Percentiles rank a stretch among this genome's conserved stretches.
phyloP scores from a whole-genome alignment of 2,329 filamentous ascomycete genomes.

The Ceratocystis destructans region DNA sequence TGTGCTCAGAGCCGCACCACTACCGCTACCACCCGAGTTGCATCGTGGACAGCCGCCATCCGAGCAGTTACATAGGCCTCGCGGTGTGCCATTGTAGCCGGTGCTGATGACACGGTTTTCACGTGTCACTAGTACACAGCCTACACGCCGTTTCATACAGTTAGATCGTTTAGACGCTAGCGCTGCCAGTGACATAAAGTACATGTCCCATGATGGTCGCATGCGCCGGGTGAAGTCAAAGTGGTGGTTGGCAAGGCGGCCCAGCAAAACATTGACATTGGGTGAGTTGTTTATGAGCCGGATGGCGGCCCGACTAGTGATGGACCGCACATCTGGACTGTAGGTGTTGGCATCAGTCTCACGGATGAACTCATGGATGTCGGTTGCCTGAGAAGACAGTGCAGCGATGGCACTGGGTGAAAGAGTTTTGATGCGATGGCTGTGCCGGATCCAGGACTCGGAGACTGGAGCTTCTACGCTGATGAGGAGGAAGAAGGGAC shows the following conservation, averaged over 20 bases:
- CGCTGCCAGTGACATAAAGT: conserved; percentile 95
- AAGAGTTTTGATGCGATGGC: conserved; percentile 29
- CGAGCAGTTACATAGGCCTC: conserved; percentile 76
- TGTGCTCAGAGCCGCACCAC: conserved; percentile 63
- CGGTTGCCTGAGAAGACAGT: conserved; percentile 21
- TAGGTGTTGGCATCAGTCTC: conserved; percentile 66
- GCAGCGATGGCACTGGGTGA: conserved; percentile 19
- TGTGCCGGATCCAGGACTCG: conserved; percentile 69
- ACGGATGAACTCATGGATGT: conserved; percentile 42
- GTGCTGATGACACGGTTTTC: conserved; percentile 82
- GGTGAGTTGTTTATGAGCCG: conserved; percentile 75
- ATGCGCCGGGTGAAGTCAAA: conserved; percentile 66
- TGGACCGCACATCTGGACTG: conserved; percentile 48
- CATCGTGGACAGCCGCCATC: conserved; percentile 84
- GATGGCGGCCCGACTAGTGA: conserved; percentile 70
- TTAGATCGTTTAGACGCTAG: conserved; percentile 83
- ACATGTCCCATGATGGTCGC: conserved; percentile 85
- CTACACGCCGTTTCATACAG: conserved; percentile 95
- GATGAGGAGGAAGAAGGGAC: conserved; percentile 87
- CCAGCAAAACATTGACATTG: conserved; percentile 56
- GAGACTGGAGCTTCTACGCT: conserved; percentile 82
- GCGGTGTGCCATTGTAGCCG: conserved; percentile 94
- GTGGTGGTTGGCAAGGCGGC: conserved; percentile 58
- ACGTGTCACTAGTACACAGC: conserved; percentile 73
- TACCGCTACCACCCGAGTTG: conserved; percentile 52